phyloP scores from a whole-genome alignment of 306 rosid genomes.

The Malus sylvestris region DNA sequence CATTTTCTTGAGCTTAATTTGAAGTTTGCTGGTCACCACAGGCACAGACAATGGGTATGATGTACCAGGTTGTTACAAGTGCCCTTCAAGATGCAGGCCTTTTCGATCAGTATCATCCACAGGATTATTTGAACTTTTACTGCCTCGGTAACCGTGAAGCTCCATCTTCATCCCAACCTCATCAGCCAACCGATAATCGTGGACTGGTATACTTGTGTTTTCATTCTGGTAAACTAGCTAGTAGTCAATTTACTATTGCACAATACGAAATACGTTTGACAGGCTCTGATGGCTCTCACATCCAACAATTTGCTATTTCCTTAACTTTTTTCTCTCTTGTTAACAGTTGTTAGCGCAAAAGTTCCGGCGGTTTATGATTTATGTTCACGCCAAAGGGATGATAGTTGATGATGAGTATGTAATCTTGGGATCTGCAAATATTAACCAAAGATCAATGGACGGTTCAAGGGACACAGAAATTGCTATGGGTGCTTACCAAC shows the following conservation, averaged over 20 bases:
- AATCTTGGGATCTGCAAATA: conserved; percentile 69
- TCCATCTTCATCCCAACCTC: conserved; percentile 3
- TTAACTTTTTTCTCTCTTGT: background rate
- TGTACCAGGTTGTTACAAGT: conserved; percentile 48
- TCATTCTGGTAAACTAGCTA: background rate
- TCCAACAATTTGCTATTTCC: background rate
- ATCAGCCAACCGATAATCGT: conserved; percentile 34
- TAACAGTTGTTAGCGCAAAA: conserved; percentile 42
- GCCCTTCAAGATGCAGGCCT: conserved; percentile 51
- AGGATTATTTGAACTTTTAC: conserved; percentile 58
- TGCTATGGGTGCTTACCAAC: conserved; percentile 77
- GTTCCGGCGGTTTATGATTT: conserved; percentile 59
- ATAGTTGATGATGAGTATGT: conserved; percentile 59
- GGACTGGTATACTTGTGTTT: conserved; percentile 33
- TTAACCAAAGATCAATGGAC: conserved; percentile 72
- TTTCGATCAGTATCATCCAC: conserved; percentile 42
- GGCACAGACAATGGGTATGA: conserved; percentile 76
- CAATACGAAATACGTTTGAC: background rate
- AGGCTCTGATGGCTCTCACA: background rate
- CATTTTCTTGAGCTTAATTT: background rate
- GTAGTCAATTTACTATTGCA: background rate
- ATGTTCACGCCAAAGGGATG: conserved; percentile 77
- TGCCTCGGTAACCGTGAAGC: conserved; percentile 65
- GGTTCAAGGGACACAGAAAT: conserved; percentile 81
- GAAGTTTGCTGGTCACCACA: conserved; percentile 14